Conservation (phyloP, 306 rosid genomes). For the peach (Prunus persica) region DNA sequence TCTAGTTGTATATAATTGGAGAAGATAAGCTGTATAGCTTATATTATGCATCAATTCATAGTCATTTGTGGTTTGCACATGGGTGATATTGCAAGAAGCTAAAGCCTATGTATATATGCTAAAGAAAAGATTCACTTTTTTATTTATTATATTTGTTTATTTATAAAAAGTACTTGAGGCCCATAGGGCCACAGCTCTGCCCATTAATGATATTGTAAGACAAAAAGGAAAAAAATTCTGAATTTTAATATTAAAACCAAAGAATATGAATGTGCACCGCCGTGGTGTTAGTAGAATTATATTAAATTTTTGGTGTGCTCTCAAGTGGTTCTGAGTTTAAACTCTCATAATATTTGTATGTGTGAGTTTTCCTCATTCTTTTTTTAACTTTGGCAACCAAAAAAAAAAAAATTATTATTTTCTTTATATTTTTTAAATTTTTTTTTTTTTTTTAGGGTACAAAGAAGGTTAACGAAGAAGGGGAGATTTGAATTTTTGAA, state of each 20-base stretch:
- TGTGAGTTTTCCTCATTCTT: rapidly evolving
- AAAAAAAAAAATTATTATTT: no score
- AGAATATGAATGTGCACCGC: no score
- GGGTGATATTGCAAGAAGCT: neutral
- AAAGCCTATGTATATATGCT: neutral
- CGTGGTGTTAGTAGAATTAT: no score
- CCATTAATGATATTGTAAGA: neutral
- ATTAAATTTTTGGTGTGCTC: no score
- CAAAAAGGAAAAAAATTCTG: neutral
- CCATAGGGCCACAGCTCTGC: neutral
- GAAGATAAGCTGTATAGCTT: slow-evolving; percentile 22
- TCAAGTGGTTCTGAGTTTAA: rapidly evolving
- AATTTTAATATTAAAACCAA: neutral
- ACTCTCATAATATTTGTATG: rapidly evolving
- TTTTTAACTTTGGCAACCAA: no score
- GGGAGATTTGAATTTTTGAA: no score
- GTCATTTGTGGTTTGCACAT: neutral
- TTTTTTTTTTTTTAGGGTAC: no score
- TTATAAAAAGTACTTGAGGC: neutral
- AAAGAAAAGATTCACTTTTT: neutral
- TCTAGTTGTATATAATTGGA: neutral
- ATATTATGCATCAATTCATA: slow-evolving; percentile 10
- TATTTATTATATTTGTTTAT: neutral
- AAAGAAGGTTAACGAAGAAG: no score
- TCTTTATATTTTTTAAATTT: no score